These are phyloP conservation scores for Aspergillus japonicus DNA, from an alignment of 2,329 filamentous ascomycete genomes.

Conservation along the genomic window DNA sequence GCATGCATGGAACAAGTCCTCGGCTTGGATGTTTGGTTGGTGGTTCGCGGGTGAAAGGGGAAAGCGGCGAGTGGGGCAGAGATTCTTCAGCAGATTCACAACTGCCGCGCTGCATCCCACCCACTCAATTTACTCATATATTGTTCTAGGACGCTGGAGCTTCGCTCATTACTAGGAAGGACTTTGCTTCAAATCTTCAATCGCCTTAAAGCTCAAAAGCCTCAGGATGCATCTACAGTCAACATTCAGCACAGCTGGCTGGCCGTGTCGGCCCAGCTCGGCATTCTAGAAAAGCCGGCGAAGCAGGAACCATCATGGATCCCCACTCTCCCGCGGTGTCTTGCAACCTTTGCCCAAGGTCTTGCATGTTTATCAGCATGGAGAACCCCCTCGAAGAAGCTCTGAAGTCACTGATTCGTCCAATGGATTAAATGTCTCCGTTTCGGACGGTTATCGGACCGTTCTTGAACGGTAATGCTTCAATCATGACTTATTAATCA, in stretches of 20 bases:
- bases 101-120: neutral
- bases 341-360: neutral
- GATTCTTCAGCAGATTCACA: too few species aligned
- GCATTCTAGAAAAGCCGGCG: neutral
- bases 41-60: too few species aligned
- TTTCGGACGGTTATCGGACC: neutral
- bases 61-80: too few species aligned
- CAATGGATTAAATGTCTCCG: neutral
- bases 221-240: neutral
- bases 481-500: constrained; percentile 1
- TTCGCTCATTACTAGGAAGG: neutral
- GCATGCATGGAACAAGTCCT: too few species aligned
- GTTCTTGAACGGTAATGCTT: neutral
- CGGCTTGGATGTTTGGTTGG: too few species aligned
- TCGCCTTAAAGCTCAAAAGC: neutral
- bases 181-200: too few species aligned
- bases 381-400: neutral
- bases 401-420: neutral
- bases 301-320: neutral
- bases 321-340: neutral
- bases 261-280: neutral
- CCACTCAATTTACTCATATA: neutral
- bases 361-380: neutral
- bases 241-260: neutral
- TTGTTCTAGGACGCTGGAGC: neutral